A percentile compares a stretch with the other conserved stretches of the same genome.
Conservation (phyloP, 768 basidiomycete species). For the Piloderma croceum region DNA sequence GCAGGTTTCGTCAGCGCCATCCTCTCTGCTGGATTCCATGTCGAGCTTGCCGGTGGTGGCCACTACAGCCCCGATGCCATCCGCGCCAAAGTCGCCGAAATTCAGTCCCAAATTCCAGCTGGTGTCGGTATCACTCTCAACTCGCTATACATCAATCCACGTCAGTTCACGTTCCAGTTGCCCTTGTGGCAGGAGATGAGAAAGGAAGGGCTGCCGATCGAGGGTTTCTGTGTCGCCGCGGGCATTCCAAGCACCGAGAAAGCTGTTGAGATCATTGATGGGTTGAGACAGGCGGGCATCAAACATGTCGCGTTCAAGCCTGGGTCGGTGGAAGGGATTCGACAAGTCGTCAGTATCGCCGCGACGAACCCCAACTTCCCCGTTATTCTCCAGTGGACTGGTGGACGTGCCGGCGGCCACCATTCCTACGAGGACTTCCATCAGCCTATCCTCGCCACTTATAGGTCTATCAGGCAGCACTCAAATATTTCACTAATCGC, state of each 20-base stretch:
- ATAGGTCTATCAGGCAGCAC: constrained; percentile 84
- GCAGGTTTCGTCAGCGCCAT: constrained; percentile 92
- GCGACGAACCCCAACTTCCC: constrained; percentile 92
- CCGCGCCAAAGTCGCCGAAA: constrained; percentile 87
- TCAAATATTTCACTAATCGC: constrained; percentile 85
- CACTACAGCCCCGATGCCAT: constrained; percentile 92
- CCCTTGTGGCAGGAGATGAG: constrained; percentile 98
- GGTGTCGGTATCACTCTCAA: constrained; percentile 94
- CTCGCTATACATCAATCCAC: constrained; percentile 95
- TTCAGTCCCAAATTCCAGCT: constrained; percentile 75
- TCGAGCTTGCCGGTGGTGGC: constrained; percentile 96
- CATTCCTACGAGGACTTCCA: constrained; percentile 99
- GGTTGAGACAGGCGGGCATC: constrained; percentile 77
- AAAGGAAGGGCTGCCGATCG: constrained; percentile 88
- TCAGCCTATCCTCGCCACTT: constrained; percentile 88
- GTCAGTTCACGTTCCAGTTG: constrained; percentile 95
- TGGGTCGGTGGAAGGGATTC: constrained; percentile 94
- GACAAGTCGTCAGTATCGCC: constrained; percentile 95
- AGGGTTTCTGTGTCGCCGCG: constrained; percentile 99
- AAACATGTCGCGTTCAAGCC: constrained; percentile 98
- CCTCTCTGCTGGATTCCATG: constrained; percentile 89
- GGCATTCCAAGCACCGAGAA: constrained; percentile 97
- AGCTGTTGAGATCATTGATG: constrained; percentile 91
- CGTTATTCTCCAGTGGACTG: constrained; percentile 98
- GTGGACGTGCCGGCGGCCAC: constrained; percentile 96